Evolutionary conservation across 768 basidiomycete genomes (phyloP).

Genomic region (Clavaria fumosa): DNA sequence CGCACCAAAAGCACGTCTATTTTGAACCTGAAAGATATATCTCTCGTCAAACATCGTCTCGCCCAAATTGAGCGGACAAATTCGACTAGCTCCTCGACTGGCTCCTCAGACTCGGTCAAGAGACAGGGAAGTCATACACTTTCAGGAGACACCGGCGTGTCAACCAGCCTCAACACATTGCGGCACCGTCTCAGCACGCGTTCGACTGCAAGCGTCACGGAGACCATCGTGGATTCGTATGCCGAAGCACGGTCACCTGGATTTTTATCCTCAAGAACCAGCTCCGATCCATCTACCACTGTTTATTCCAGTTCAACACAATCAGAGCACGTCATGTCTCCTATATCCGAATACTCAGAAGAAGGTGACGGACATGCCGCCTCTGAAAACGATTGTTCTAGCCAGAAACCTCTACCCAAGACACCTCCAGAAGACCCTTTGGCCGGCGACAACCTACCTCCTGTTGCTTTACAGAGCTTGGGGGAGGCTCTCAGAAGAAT

Average conservation of each 20-base stretch:
- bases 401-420: too few relatives aligned
- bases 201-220: slow-evolving; percentile 10
- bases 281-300: not conserved
- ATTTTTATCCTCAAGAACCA: not conserved
- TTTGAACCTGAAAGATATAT: slow-evolving; percentile 40
- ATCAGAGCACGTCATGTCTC: too few relatives aligned
- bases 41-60: slow-evolving; percentile 51
- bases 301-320: not conserved
- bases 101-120: not conserved
- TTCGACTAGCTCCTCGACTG: slow-evolving; percentile 8
- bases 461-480: too few relatives aligned
- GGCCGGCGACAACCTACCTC: too few relatives aligned
- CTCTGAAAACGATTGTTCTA: too few relatives aligned
- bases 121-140: slow-evolving; percentile 2
- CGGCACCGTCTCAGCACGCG: slow-evolving; percentile 6
- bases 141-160: not conserved
- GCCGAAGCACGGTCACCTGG: not conserved
- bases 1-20: slow-evolving; percentile 30
- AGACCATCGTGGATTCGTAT: slow-evolving; percentile 18
- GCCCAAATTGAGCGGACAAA: slow-evolving; percentile 28
- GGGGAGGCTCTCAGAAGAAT: too few relatives aligned
- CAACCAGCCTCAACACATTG: not conserved
- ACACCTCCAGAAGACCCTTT: too few relatives aligned
- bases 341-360: too few relatives aligned
- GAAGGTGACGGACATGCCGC: too few relatives aligned